Evolutionary conservation across 345 rosid genomes (phyloP), one percentile per base, ranked within the genome.

Genomic region (Gossypium sturtianum): DNA sequence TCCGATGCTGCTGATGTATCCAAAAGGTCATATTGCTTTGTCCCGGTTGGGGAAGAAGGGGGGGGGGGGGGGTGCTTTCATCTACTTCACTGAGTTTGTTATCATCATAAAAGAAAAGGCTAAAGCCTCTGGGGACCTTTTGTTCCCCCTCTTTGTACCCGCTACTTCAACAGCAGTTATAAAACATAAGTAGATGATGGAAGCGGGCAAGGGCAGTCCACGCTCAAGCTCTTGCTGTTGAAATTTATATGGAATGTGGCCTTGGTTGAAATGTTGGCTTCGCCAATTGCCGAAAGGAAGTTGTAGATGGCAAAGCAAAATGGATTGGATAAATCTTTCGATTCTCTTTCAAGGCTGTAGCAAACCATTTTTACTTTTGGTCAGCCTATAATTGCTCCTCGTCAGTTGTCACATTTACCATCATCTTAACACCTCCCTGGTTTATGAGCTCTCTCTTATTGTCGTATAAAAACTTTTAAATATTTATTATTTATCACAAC

Each of bases 61-160:
- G 25, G 62, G 1, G 61, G 25, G 8, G 49, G 25, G 61, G 25
- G 62, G 1, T 3, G 7, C 29, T 38, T n/a, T 70, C 47, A 11
- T 71, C 25, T 17, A 59, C 58, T 25, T 72, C 75, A 59, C 23
- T 45, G 75, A 59, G 45, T 59, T 45, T 57, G 49, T 67, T 48
- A 47, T 66, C 41, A 56, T 66, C 27, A 41, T 44, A 54, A 71
- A 69, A 63, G 72, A 54, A 41, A 61, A 70, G 22, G 58, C 7
- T 5, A n/a, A n/a, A 34, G 41, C 41, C 41, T 34, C 1, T 34
- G 25, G 78, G 59, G 71, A 65, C 22, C 2, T n/a, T 61, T 62
- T 62, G 15, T 29, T 56, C 17, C 20, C 74, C 54, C 45, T 7
- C 2, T 51, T 15, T 17, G 2, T 13, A 22, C 41, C 12, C 17